A percentile compares a stretch with the other conserved stretches of the same genome.
These are phyloP conservation scores for Collybiopsis luxurians DNA, from an alignment of 768 basidiomycete species.

Conservation along the genomic window DNA sequence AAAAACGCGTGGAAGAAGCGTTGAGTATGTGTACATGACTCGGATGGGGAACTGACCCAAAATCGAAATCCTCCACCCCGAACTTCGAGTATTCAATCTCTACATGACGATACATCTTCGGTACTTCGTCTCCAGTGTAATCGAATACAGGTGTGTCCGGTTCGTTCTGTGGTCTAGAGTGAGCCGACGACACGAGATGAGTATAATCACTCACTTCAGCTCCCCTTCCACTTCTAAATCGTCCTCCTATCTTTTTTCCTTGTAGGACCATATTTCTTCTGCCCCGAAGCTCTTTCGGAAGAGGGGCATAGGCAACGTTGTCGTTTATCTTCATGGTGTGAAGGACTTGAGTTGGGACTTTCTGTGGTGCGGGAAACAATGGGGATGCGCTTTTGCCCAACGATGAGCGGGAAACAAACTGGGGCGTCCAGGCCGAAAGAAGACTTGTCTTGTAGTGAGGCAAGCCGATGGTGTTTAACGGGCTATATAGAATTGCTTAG, in stretches of 20 bases:
- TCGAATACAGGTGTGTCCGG: slow-evolving; percentile 53
- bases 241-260: slow-evolving; percentile 49
- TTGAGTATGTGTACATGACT: too few species aligned
- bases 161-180: slow-evolving; percentile 36
- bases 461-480: slow-evolving; percentile 85
- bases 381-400: slow-evolving; percentile 18
- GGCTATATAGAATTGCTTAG: slow-evolving; percentile 42
- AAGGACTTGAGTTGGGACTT: slow-evolving; percentile 78
- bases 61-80: slow-evolving; percentile 98
- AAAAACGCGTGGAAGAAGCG: not conserved
- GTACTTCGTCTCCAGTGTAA: slow-evolving; percentile 57
- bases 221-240: slow-evolving; percentile 83
- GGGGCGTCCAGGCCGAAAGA: slow-evolving; percentile 67
- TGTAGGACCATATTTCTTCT: slow-evolving; percentile 72
- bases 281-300: slow-evolving; percentile 84
- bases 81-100: slow-evolving; percentile 99
- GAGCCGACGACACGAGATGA: not conserved
- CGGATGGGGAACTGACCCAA: slow-evolving; percentile 59
- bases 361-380: slow-evolving; percentile 62
- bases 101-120: slow-evolving; percentile 83
- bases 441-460: slow-evolving; percentile 77
- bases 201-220: slow-evolving; percentile 40
- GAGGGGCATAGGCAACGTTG: slow-evolving; percentile 83
- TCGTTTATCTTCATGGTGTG: slow-evolving; percentile 83
- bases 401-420: slow-evolving; percentile 32